Conservation (phyloP, 2,329 filamentous ascomycete genomes). For the Ophiocordyceps camponoti-floridani region DNA sequence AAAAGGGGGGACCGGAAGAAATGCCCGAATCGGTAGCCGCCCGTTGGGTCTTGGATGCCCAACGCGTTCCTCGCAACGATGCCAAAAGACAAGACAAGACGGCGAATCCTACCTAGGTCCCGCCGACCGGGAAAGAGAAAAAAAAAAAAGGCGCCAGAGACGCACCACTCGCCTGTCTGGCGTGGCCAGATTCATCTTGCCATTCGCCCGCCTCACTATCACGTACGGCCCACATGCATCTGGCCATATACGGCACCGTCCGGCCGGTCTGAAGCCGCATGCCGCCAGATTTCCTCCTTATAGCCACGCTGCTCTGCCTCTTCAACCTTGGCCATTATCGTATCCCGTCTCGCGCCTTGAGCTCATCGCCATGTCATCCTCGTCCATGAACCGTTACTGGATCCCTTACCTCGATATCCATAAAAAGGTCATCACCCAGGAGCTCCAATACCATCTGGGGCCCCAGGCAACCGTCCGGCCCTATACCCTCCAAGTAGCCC, state of each 20-base stretch:
- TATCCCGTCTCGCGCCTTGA: background rate
- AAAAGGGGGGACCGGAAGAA: background rate
- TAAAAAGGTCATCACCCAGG: slow-evolving; percentile 39
- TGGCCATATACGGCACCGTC: slow-evolving; percentile 1
- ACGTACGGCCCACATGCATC: background rate
- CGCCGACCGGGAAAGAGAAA: background rate
- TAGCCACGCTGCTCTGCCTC: background rate
- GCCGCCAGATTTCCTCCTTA: background rate
- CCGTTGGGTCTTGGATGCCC: slow-evolving; percentile 2
- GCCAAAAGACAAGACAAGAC: background rate
- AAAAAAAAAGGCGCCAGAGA: background rate
- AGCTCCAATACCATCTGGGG: slow-evolving; percentile 39
- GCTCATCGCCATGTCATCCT: slow-evolving; percentile 8
- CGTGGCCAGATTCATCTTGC: background rate
- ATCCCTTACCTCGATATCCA: slow-evolving; percentile 41
- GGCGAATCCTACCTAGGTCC: background rate
- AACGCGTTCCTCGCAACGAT: background rate
- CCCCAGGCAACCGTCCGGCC: slow-evolving; percentile 38
- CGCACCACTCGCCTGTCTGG: background rate
- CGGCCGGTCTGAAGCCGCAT: background rate
- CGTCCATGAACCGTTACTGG: slow-evolving; percentile 38
- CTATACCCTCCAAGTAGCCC: slow-evolving; percentile 33
- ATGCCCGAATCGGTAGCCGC: background rate
- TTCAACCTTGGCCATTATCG: no score
- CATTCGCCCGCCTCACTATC: slow-evolving; percentile 2